Evolutionary conservation across 1,284 basidiomycete species (phyloP), one percentile per base, ranked within the genome.

Genomic region (Leccinum variabile): DNA sequence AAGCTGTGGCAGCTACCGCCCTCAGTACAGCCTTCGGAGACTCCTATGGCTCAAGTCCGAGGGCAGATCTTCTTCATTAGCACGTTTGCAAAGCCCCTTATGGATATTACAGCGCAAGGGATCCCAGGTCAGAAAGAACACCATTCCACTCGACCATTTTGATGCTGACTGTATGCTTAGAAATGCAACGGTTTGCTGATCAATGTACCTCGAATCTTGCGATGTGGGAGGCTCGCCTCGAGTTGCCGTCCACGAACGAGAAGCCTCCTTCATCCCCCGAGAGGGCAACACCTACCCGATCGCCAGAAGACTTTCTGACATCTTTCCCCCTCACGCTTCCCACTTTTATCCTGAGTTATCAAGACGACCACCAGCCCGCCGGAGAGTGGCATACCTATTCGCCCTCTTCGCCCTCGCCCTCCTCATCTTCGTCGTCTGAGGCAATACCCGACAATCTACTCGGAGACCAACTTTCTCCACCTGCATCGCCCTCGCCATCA

Each of bases 41-140:
- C 87, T 58, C 88, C 91, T 39, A 76, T 91, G 0, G 82, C 82
- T 28, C 91, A 94, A 76, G 94, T 93, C 18, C 86, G 86, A 66
- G 88, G 88, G 3, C 95, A 98, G 75, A 87, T 97, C n/a, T 93
- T 88, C 68, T 98, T 98, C 75, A 92, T 95, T 68, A 85, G 84
- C 61, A 80, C 84, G 3, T 97, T 94, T 73, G 91, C 89, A 37
- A 85, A 86, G 68, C 95, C 95, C 0, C 80, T 98, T 18, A 87
- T 97, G 64, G 85, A 91, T 67, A 79, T 92, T 28, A 87, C 90
- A 5, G 82, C 88, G 2, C 79, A 81, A 57, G 89, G 86, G 10
- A 81, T 97, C 57, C 91, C 93, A 55, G 86, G 91, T 92, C 67
- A 66, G 73, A 35, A 52, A 18, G 18, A 32, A 2, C 18, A 6